phyloP scores from a whole-genome alignment of 208 protist species.

The Trypanosoma avium region DNA sequence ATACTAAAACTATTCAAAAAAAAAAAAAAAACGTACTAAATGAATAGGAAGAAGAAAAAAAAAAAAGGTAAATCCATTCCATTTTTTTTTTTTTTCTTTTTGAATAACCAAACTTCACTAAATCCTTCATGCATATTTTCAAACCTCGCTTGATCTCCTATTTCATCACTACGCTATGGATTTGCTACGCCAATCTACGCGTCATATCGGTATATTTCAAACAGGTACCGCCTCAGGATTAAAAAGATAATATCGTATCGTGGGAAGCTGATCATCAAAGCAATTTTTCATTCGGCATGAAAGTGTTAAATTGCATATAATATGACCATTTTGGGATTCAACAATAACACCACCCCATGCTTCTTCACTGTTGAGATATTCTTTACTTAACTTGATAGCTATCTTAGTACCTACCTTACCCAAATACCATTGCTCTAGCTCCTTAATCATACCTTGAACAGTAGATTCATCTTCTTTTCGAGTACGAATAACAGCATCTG shows the following conservation, averaged over 20 bases:
- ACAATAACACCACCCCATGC: conserved; percentile 81
- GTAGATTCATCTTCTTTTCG: conserved; percentile 68
- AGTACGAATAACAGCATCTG: conserved; percentile 69
- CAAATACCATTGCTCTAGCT: conserved; percentile 72
- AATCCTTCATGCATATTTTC: conserved; percentile 2
- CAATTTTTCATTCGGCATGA: conserved; percentile 81
- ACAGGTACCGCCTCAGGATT: conserved; percentile 55
- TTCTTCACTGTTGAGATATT: conserved; percentile 65
- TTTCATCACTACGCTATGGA: too few species aligned
- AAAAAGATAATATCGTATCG: conserved; percentile 87
- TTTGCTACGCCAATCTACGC: too few species aligned
- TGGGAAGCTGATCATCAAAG: conserved; percentile 88
- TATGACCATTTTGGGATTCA: conserved; percentile 67
- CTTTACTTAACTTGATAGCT: conserved; percentile 46
- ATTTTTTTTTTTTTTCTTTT: conserved; percentile 22
- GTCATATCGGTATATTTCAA: too few species aligned
- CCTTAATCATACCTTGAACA: conserved; percentile 43
- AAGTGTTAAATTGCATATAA: conserved; percentile 90
- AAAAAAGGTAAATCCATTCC: conserved; percentile 1
- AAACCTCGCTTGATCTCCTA: too few species aligned
- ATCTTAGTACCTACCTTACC: conserved; percentile 46
- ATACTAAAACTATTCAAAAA: too few species aligned
- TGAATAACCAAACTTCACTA: too few species aligned
- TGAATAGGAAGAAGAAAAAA: conserved; percentile 26
- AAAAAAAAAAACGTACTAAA: conserved; percentile 22